A percentile compares a stretch with the other conserved stretches of the same genome.
Evolutionary conservation across 257 asterid genomes (phyloP).

Genomic region (Avicennia marina): DNA sequence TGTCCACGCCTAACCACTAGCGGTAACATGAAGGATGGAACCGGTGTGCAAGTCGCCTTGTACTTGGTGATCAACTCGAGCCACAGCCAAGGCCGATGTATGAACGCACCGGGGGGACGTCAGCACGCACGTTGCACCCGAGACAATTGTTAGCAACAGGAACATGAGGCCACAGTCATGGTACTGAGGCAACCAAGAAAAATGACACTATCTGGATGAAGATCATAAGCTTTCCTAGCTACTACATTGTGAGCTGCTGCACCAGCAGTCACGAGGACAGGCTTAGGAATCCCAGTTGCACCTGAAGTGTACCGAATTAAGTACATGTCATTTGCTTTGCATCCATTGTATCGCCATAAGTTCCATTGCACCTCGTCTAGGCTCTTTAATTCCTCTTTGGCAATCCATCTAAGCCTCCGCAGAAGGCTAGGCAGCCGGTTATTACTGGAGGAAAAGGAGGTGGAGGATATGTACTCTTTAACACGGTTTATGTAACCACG

Average conservation of each 20-base stretch:
- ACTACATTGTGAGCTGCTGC: conserved; percentile 86
- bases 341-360: conserved; percentile 38
- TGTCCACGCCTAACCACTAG: conserved; percentile 59
- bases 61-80: conserved; percentile 53
- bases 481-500: conserved; percentile 34
- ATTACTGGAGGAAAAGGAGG: conserved; percentile 11
- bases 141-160: conserved; percentile 47
- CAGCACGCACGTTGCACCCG: conserved; percentile 67
- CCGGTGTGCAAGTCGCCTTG: conserved; percentile 72
- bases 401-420: conserved; percentile 39
- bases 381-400: conserved; percentile 35
- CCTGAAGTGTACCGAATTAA: conserved; percentile 86
- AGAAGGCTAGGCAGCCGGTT: conserved; percentile 29
- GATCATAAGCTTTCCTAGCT: conserved; percentile 63
- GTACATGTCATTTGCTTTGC: conserved; percentile 50
- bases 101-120: conserved; percentile 60
- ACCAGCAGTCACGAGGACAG: conserved; percentile 71
- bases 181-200: conserved; percentile 83
- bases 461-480: conserved; percentile 19
- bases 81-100: conserved; percentile 71
- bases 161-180: conserved; percentile 89
- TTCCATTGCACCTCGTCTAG: background rate
- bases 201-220: conserved; percentile 55
- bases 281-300: conserved; percentile 71
- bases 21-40: conserved; percentile 70